Base-by-base conservation (phyloP, 805 yeast species). In the Sugiyamaella lignohabitans region DNA sequence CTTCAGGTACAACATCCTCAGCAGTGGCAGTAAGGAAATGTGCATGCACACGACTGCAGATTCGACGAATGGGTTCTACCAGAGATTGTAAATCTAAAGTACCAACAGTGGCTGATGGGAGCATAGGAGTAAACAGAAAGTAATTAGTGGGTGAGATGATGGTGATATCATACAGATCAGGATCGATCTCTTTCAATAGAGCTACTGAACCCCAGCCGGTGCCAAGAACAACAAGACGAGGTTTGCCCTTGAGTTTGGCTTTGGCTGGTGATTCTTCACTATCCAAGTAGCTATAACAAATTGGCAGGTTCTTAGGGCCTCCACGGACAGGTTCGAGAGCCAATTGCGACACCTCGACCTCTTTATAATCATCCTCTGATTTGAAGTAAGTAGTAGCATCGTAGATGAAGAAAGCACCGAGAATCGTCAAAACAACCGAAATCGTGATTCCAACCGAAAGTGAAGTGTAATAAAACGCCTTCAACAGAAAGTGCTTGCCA, bases 121-220 rank as follows among this genome's bases (percentile, higher is more conserved):
- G 69, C 66, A 81, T 67, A 1, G 87, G 87, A 17, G 87, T 81
- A 63, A 81, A 80, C 52, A 81, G 60, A 62, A 81, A 81, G 61
- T 81, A 81, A 59, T 80, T 80, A 2, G 81, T 78, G 20, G 87
- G 87, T 2, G 85, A 79, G 32, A 81, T 70, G 21, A 81, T 80
- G 2, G 84, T 79, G 46, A 80, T 79, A 53, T 80, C 80, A 60
- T 79, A 81, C 53, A 75, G 77, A 38, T 74, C 74, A 20, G 75
- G 70, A 48, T 70, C 70, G 45, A 81, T 59, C 39, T 67, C 65
- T 57, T 75, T 78, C 53, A 81, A 66, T 6, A 80, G 56, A 11
- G 80, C 78, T 23, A 78, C 84, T 5, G 84, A 73, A 2, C 84
- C 87, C 87, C 87, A 81, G 40, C 87, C 87, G 34, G 81, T 73